These are phyloP conservation scores for Citrus reticulata DNA, from an alignment of 345 rosid species.

Conservation along the genomic window DNA sequence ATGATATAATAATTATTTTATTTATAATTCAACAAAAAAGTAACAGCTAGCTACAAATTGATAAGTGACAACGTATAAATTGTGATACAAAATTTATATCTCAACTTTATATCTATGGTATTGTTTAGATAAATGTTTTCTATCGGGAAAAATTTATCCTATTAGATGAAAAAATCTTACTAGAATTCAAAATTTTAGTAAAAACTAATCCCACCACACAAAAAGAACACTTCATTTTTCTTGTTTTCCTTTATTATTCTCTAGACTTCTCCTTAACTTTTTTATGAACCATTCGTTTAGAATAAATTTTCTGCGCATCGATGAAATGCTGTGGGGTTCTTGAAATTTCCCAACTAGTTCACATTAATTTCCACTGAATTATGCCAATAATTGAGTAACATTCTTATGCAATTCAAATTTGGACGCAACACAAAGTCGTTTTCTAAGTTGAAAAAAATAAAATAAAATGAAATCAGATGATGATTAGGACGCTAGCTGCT, in stretches of 20 bases:
- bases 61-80: background rate
- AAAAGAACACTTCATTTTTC: background rate
- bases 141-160: background rate
- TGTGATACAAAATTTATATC: background rate
- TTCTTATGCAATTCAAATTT: background rate
- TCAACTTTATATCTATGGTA: background rate
- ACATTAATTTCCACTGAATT: background rate
- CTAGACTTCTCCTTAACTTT: background rate
- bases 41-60: background rate
- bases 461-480: background rate
- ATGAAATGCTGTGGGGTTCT: background rate
- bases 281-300: background rate
- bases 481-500: background rate
- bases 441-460: background rate
- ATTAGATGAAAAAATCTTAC: background rate
- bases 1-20: too few relatives aligned
- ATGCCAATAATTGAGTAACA: background rate
- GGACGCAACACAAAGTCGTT: background rate
- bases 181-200: too few relatives aligned
- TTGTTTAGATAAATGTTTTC: too few relatives aligned
- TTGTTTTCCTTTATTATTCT: background rate
- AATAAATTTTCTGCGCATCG: background rate
- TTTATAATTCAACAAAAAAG: too few relatives aligned
- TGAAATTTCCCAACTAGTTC: background rate
- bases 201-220: background rate